These are phyloP conservation scores for Blastobotrys proliferans DNA, from an alignment of 1,139 yeast genomes.

Conservation along the genomic window DNA sequence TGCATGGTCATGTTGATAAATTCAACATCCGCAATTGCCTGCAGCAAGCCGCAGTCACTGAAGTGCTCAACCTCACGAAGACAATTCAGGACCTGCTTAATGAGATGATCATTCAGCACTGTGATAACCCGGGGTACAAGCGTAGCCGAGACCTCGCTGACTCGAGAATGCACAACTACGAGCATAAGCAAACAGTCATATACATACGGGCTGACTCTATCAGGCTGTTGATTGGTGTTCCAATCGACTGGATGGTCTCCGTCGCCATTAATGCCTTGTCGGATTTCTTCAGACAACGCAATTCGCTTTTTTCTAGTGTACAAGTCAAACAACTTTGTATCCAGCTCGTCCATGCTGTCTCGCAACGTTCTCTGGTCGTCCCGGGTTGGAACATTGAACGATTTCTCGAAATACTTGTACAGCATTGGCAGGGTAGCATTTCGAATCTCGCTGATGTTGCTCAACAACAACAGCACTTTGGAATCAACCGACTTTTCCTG, in stretches of 20 bases:
- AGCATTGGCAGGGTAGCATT: conserved; percentile 45
- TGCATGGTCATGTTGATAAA: conserved; percentile 35
- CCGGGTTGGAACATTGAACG: conserved; percentile 43
- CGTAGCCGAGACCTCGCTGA: conserved; percentile 45
- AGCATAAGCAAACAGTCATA: conserved; percentile 50
- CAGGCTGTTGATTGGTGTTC: conserved; percentile 40
- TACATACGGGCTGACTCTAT: conserved; percentile 40
- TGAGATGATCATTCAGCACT: conserved; percentile 45
- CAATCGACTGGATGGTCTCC: conserved; percentile 33
- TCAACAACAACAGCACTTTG: conserved; percentile 42
- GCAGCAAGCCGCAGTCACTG: conserved; percentile 37
- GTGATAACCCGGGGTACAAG: conserved; percentile 43
- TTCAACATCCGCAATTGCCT: conserved; percentile 40
- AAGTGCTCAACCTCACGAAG: conserved; percentile 41
- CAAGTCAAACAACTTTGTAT: conserved; percentile 48
- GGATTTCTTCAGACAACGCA: conserved; percentile 44
- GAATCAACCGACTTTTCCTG: conserved; percentile 35
- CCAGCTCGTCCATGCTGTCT: conserved; percentile 45
- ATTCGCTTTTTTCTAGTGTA: conserved; percentile 49
- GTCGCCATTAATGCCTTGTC: conserved; percentile 43
- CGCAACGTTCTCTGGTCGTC: conserved; percentile 42
- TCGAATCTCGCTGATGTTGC: conserved; percentile 49
- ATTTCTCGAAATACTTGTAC: conserved; percentile 44
- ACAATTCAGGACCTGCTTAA: conserved; percentile 42
- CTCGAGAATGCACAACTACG: conserved; percentile 51